Evolutionary conservation across 495 filamentous ascomycete species (phyloP).

Genomic region (Penicillium malachiteum): DNA sequence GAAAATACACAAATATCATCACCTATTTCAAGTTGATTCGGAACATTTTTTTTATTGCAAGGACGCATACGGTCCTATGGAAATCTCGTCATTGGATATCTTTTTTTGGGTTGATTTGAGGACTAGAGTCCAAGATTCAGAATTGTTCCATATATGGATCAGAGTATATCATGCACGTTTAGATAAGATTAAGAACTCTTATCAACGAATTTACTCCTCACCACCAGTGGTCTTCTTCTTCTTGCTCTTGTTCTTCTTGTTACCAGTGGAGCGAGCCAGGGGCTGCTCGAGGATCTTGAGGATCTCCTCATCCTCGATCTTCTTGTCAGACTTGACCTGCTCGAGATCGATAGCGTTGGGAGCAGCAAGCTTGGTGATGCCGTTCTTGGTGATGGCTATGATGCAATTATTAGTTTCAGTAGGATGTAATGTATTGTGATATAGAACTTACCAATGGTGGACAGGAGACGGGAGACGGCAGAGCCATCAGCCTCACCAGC

Average conservation of each 20-base stretch:
- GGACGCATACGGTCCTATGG: conserved; percentile 8
- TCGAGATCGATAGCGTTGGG: conserved; percentile 69
- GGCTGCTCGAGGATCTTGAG: conserved; percentile 90
- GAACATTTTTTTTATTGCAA: background rate
- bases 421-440: conserved; percentile 12
- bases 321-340: conserved; percentile 91
- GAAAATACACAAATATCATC: background rate
- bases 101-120: conserved; percentile 17
- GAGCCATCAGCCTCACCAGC: conserved; percentile 86
- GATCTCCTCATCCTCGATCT: conserved; percentile 93
- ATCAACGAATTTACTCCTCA: conserved; percentile 51
- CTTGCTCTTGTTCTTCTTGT: conserved; percentile 76
- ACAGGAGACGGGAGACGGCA: conserved; percentile 80
- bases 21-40: background rate
- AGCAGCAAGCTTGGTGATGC: conserved; percentile 76
- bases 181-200: conserved; percentile 9
- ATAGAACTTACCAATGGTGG: conserved; percentile 75
- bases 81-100: conserved; percentile 26
- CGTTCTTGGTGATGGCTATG: conserved; percentile 95
- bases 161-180: conserved; percentile 11
- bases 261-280: conserved; percentile 68
- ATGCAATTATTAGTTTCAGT: conserved; percentile 11
- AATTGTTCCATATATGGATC: conserved; percentile 12
- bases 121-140: conserved; percentile 12
- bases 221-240: conserved; percentile 83